Evolutionary conservation across 1,139 yeast species (phyloP).

Genomic region (Candida tunisiensis): DNA sequence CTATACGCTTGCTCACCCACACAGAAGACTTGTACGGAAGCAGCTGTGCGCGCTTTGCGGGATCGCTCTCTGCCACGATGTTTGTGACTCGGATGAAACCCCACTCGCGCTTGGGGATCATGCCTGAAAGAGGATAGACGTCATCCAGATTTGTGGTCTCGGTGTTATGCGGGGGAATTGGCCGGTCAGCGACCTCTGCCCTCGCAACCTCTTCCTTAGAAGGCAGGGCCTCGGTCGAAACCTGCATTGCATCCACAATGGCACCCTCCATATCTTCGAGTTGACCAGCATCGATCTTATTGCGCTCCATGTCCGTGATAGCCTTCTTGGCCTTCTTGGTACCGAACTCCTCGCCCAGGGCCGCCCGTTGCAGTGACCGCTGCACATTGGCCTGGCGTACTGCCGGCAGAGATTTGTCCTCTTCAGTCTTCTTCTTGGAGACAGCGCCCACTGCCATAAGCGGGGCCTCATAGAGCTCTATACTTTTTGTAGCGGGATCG

Average conservation of each 20-base stretch:
- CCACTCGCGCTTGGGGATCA: slow-evolving; percentile 57
- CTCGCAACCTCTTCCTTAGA: slow-evolving; percentile 37
- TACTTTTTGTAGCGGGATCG: slow-evolving; percentile 38
- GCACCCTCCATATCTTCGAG: slow-evolving; percentile 61
- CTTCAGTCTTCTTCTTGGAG: slow-evolving; percentile 7
- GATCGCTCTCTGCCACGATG: slow-evolving; percentile 33
- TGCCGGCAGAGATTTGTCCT: slow-evolving; percentile 5
- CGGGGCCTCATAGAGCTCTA: slow-evolving; percentile 49
- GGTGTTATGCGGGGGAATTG: slow-evolving; percentile 63
- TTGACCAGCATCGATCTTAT: slow-evolving; percentile 71
- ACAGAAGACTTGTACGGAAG: slow-evolving; percentile 46
- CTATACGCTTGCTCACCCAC: slow-evolving; percentile 27
- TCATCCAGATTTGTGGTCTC: slow-evolving; percentile 73
- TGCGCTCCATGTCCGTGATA: slow-evolving; percentile 62
- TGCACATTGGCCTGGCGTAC: slow-evolving; percentile 15
- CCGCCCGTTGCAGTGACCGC: slow-evolving; percentile 9
- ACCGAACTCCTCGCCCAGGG: slow-evolving; percentile 87
- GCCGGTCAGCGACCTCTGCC: slow-evolving; percentile 47
- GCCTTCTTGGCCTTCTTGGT: slow-evolving; percentile 93
- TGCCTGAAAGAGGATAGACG: slow-evolving; percentile 53
- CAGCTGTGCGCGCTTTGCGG: slow-evolving; percentile 31
- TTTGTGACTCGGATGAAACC: slow-evolving; percentile 43
- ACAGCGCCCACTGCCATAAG: slow-evolving; percentile 25
- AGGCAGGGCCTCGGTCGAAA: slow-evolving; percentile 58
- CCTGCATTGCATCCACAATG: slow-evolving; percentile 65